A percentile compares a stretch with the other conserved stretches of the same genome.
Evolutionary conservation across 805 yeast species (phyloP).

Genomic region (Starmera pachycereana): DNA sequence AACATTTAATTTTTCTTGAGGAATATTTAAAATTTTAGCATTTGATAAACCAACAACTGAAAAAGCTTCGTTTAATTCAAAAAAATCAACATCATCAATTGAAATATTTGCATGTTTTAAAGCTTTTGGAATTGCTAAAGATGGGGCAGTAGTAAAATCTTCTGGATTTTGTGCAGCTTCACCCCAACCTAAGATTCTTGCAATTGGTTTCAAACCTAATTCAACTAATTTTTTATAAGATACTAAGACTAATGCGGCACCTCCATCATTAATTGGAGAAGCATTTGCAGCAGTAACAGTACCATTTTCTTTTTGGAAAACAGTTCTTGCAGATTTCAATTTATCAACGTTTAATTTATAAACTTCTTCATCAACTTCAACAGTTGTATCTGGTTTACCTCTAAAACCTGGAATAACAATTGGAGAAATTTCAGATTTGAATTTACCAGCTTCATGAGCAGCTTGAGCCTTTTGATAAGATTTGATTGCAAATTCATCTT

Average conservation of each 20-base stretch:
- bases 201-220: constrained; percentile 80
- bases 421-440: constrained; percentile 74
- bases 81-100: constrained; percentile 68
- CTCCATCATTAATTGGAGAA: constrained; percentile 95
- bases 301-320: constrained; percentile 88
- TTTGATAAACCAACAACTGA: constrained; percentile 94
- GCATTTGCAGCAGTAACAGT: constrained; percentile 97
- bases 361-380: constrained; percentile 78
- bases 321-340: constrained; percentile 81
- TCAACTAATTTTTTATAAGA: constrained; percentile 79
- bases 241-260: constrained; percentile 85
- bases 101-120: constrained; percentile 71
- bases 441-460: constrained; percentile 78
- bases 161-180: constrained; percentile 95
- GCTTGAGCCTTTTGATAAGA: constrained; percentile 81
- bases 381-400: constrained; percentile 74
- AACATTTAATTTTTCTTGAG: constrained; percentile 62
- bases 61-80: constrained; percentile 96
- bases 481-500: constrained; percentile 77
- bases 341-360: constrained; percentile 67
- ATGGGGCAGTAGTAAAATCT: constrained; percentile 94
- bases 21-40: constrained; percentile 55
- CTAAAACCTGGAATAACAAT: constrained; percentile 82
- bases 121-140: constrained; percentile 93
- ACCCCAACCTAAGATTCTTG: constrained; percentile 89